Conservation (phyloP, 1,284 basidiomycete species). For the Malassezia sympodialis region DNA sequence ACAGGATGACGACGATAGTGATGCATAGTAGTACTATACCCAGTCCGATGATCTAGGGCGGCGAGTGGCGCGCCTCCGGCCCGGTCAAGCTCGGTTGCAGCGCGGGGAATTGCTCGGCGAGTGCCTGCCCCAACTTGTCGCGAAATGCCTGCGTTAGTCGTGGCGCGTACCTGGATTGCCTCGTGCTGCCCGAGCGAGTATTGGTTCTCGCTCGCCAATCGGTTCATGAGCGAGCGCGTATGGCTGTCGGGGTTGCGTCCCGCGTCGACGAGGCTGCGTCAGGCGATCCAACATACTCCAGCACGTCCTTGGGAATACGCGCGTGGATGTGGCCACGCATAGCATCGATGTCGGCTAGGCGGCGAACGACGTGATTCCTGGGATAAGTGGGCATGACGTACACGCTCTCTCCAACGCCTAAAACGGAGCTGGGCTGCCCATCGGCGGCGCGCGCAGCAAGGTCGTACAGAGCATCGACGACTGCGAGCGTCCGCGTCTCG, state of each 20-base stretch:
- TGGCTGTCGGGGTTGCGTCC: slow-evolving; percentile 45
- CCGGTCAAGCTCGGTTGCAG: slow-evolving; percentile 2
- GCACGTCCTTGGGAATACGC: slow-evolving; percentile 34
- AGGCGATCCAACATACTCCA: slow-evolving; percentile 21
- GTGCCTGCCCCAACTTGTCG: slow-evolving; percentile 7
- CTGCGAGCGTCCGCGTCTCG: slow-evolving; percentile 29
- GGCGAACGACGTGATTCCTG: slow-evolving; percentile 32
- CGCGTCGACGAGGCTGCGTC: slow-evolving; percentile 31
- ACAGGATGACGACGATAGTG: slow-evolving; percentile 8
- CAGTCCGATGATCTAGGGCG: background rate
- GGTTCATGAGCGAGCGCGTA: slow-evolving; percentile 35
- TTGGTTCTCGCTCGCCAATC: slow-evolving; percentile 44
- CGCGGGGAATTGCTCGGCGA: slow-evolving; percentile 11
- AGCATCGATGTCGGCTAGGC: slow-evolving; percentile 29
- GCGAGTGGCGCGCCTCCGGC: background rate
- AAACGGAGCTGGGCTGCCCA: slow-evolving; percentile 30
- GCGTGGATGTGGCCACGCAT: slow-evolving; percentile 27
- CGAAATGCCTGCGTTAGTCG: slow-evolving; percentile 3
- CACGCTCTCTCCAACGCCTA: slow-evolving; percentile 33
- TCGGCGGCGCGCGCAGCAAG: slow-evolving; percentile 38
- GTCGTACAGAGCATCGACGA: slow-evolving; percentile 40
- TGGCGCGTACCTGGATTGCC: slow-evolving; percentile 17
- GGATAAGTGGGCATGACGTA: slow-evolving; percentile 4
- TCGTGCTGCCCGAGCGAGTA: slow-evolving; percentile 37
- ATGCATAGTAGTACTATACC: slow-evolving; percentile 5